Base-by-base conservation (phyloP, 2,329 filamentous ascomycete species). In the Arthroderma sp. region DNA sequence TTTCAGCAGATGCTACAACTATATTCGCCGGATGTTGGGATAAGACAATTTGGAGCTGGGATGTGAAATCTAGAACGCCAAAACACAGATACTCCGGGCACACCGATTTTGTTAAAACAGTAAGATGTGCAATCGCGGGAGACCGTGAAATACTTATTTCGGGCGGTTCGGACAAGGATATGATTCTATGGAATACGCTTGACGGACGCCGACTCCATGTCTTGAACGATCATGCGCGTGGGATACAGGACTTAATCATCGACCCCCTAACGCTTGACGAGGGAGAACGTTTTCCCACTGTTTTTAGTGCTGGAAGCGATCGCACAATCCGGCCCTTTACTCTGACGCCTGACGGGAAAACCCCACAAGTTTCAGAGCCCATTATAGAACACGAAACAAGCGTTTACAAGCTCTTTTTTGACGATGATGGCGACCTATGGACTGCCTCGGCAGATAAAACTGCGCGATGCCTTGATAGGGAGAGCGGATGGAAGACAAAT, bases 401-500 rank as follows among this genome's bases (percentile, higher is more conserved):
- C 52, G 79, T 98, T 6, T 93, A 94, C 64, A 80, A 76, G 51
- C 66, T 96, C 9, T 68, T 75, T 15, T 94, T 94, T 54, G 82
- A 87, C 51, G 63, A 65, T 4, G 76, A 78, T 39, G 78, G 75
- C 30, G 85, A 95, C 54, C 66, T 95, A 9, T 96, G 87, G 87
- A 95, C 89, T 5, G 83, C 88, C 4, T 94, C 86, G 48, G 87
- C 86, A 4, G 91, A 98, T 61, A 91, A 86, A 54, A 87, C 83
- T 0, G 80, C 80, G 1, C 91, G 89, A 61, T 88, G 86, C 54
- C 72, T 95, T 6, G 73, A 80, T 1, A 73, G 87, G 43, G 68
- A 72, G 27, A 77, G 75, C 38, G 72, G 71, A 11, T 95, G 86
- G 72, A 75, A 74, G 38, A 66, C 75, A 3, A 86, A 89, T 48